Conservation (phyloP, 2,329 filamentous ascomycete species). For the Penicillium sclerotigenum region DNA sequence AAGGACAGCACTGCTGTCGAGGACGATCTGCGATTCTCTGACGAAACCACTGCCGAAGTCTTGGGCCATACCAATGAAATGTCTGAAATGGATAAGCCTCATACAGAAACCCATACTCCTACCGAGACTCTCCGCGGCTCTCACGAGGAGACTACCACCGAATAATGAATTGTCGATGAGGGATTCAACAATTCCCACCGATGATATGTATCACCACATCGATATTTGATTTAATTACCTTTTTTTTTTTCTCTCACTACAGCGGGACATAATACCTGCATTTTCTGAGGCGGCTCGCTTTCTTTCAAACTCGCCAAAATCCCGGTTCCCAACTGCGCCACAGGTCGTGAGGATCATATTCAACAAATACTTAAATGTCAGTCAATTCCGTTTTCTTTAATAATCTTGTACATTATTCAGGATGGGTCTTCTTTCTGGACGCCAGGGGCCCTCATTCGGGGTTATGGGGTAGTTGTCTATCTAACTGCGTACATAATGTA, state of each 20-base stretch:
- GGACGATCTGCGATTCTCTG: conserved; percentile 79
- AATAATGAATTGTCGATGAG: conserved; percentile 2
- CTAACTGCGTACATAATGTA: background rate
- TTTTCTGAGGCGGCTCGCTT: conserved; percentile 15
- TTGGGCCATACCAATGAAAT: conserved; percentile 23
- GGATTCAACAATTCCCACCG: background rate
- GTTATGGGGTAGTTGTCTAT: background rate
- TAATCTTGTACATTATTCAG: conserved; percentile 5
- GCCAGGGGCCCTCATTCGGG: background rate
- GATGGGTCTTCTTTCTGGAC: background rate
- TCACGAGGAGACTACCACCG: conserved; percentile 9
- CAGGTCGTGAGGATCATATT: background rate
- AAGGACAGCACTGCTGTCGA: conserved; percentile 77
- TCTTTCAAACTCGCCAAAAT: background rate
- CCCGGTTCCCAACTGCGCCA: background rate
- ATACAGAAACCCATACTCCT: conserved; percentile 1
- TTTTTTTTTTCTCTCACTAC: background rate
- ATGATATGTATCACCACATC: conserved; percentile 7
- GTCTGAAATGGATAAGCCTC: conserved; percentile 19
- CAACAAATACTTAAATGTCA: background rate
- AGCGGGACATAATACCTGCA: conserved; percentile 8
- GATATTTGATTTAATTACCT: conserved; percentile 1
- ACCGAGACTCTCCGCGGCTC: conserved; percentile 3
- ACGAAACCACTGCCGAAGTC: conserved; percentile 76
- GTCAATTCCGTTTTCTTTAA: background rate